Base-by-base conservation (phyloP, 2,329 filamentous ascomycete genomes). In the Daldinia eschscholtzii region DNA sequence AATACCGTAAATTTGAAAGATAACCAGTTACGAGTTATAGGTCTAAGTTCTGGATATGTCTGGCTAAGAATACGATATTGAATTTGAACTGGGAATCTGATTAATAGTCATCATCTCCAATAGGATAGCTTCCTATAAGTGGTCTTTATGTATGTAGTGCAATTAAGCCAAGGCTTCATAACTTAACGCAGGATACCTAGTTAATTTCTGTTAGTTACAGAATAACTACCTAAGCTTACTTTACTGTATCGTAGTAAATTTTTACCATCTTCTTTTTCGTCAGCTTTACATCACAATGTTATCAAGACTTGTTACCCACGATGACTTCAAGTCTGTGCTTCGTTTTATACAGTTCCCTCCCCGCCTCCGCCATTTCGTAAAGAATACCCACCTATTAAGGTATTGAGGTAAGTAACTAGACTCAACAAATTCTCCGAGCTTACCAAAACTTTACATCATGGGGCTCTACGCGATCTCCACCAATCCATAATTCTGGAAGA, bases 311-410 rank as follows among this genome's bases (percentile, higher is more conserved):
- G n/a, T 55, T 39, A 55, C 46, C 15, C 30, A 61, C 44, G 42
- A 62, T 55, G 53, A 66, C 58, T 62, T 58, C 64, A 53, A 58
- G n/a, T 37, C 1, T 60, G n/a, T 18, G 37, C 1, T 33, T 57
- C 12, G 7, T 33, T 28, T 42, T 37, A 23, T 7, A 6, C 3
- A n/a, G 15, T 33, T 7, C 6, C 2, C 10, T 6, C 6, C 33
- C 33, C 42, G 26, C 10, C 12, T 20, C 28, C 44, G 23, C 6
- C 13, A n/a, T 28, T 39, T 10, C 6, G 10, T 9, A 9, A 13
- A 26, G 28, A 53, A 44, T 42, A 42, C 13, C 61, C 61, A 53
- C 48, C 46, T 26, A 33, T 56, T 65, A 56, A 50, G 23, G 62
- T 60, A 50, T 41, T 13, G 15, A n/a, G 13, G 28, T 57, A 41